These are phyloP conservation scores for Aspergillus proliferans DNA, from an alignment of 2,329 filamentous ascomycete species.

Conservation along the genomic window DNA sequence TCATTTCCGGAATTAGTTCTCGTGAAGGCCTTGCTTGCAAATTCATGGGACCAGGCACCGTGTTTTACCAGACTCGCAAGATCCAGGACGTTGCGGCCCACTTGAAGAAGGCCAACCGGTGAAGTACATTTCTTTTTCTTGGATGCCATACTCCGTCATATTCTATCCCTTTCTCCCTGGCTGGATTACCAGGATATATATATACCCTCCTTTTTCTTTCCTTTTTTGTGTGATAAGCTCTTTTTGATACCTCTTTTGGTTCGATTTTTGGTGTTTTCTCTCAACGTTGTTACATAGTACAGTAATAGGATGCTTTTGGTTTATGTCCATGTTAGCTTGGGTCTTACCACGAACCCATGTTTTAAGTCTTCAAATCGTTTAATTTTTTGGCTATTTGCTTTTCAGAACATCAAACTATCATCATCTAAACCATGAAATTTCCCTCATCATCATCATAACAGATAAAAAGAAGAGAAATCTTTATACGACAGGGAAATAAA, in stretches of 20 bases:
- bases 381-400: neutral
- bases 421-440: neutral
- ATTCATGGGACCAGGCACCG: conserved; percentile 81
- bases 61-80: conserved; percentile 91
- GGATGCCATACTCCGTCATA: conserved; percentile 8
- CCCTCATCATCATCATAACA: neutral
- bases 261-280: neutral
- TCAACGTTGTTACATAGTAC: neutral
- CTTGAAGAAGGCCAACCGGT: conserved; percentile 29
- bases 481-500: conserved; percentile 12
- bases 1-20: conserved; percentile 78
- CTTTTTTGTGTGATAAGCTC: conserved; percentile 2
- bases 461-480: neutral
- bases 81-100: conserved; percentile 56
- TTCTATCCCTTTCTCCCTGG: too few relatives aligned
- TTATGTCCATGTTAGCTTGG: too few relatives aligned
- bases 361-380: neutral
- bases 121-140: conserved; percentile 21
- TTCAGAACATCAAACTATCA: neutral
- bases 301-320: too few relatives aligned
- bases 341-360: too few relatives aligned
- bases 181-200: too few relatives aligned
- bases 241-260: neutral
- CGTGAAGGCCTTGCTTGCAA: conserved; percentile 90
- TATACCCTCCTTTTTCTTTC: too few relatives aligned